A percentile compares a stretch with the other conserved stretches of the same genome.
Conservation (phyloP, 148 eudicot species). For the Rhododendron molle region DNA sequence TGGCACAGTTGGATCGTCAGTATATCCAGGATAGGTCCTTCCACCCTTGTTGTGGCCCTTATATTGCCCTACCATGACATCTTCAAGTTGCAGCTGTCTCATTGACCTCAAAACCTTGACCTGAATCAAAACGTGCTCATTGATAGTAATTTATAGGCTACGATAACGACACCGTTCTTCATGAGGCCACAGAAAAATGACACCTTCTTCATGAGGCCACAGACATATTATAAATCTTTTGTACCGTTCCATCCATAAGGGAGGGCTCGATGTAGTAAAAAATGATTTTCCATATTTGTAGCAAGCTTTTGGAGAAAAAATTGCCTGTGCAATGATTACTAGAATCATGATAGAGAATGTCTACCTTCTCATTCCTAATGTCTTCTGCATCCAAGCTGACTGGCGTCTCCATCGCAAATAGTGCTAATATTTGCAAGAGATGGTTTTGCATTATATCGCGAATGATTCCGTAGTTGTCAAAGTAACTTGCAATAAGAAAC, state of each 20-base stretch:
- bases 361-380: constrained; percentile 80
- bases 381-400: constrained; percentile 93
- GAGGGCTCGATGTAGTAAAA: background rate
- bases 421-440: constrained; percentile 82
- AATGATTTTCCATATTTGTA: background rate
- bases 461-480: constrained; percentile 77
- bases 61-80: constrained; percentile 73
- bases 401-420: constrained; percentile 94
- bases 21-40: constrained; percentile 55
- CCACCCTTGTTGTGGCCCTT: constrained; percentile 67
- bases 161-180: background rate
- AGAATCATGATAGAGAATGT: background rate
- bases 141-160: background rate
- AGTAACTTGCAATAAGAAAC: constrained; percentile 41
- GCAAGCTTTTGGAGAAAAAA: background rate
- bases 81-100: constrained; percentile 57
- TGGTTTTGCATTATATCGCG: constrained; percentile 93
- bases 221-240: background rate
- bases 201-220: background rate
- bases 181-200: background rate
- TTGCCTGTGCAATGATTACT: background rate
- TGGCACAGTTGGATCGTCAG: constrained; percentile 75
- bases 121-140: constrained; percentile 26
- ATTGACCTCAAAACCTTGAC: constrained; percentile 86
- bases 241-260: background rate